Evolutionary conservation across 106 monocot genomes (phyloP).

Genomic region (Dendrobium catenatum): DNA sequence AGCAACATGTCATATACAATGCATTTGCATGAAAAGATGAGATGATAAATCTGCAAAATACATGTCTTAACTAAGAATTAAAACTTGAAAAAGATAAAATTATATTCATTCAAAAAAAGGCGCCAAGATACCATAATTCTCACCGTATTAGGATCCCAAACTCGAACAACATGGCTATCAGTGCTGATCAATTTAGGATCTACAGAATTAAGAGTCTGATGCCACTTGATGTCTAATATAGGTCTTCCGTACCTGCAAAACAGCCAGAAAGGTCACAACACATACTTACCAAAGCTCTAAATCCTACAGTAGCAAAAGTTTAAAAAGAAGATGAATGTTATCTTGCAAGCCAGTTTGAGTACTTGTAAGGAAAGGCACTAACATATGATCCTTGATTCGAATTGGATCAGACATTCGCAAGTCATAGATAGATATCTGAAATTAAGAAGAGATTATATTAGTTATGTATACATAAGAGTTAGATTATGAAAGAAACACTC

Average conservation of each 20-base stretch:
- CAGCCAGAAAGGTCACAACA: background rate
- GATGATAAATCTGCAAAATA: background rate
- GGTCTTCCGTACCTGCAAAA: slow-evolving; percentile 69
- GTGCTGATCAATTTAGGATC: slow-evolving; percentile 74
- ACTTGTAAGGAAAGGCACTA: slow-evolving; percentile 18
- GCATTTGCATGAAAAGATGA: background rate
- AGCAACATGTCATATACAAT: background rate
- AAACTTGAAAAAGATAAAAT: background rate
- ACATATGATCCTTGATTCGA: slow-evolving; percentile 89
- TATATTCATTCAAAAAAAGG: background rate
- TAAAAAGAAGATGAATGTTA: background rate
- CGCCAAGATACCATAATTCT: slow-evolving; percentile 7
- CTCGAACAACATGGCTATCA: slow-evolving; percentile 66
- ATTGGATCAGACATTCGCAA: slow-evolving; percentile 79
- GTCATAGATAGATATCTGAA: slow-evolving; percentile 88
- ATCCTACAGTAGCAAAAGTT: background rate
- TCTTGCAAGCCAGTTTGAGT: background rate
- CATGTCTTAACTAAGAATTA: background rate
- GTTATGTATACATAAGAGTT: background rate
- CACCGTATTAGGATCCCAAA: slow-evolving; percentile 93
- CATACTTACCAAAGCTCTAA: background rate
- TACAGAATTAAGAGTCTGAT: slow-evolving; percentile 73
- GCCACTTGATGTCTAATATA: slow-evolving; percentile 85
- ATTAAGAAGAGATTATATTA: background rate
- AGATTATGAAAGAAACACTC: background rate